Percentiles rank a stretch among this genome's conserved stretches.
Evolutionary conservation across 352 stramenopile genomes (phyloP).

Genomic region (Phytopythium mirpurense): DNA sequence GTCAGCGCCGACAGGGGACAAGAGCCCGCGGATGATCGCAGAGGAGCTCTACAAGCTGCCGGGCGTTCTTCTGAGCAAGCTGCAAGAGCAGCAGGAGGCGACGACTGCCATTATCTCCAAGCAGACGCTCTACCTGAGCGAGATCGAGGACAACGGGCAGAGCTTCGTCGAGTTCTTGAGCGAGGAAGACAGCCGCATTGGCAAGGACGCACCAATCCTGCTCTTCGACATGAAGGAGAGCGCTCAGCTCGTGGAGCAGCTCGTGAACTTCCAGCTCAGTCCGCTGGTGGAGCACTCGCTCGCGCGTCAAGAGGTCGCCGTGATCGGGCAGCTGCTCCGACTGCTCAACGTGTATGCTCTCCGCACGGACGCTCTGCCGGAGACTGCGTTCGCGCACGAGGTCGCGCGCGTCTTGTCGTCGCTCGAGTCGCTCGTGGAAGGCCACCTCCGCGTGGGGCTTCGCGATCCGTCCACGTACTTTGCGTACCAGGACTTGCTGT

Average conservation of each 20-base stretch:
- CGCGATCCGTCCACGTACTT: slow-evolving; percentile 62
- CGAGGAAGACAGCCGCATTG: slow-evolving; percentile 53
- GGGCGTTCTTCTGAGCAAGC: slow-evolving; percentile 50
- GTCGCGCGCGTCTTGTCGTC: slow-evolving; percentile 31
- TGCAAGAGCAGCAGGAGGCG: slow-evolving; percentile 43
- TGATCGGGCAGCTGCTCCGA: slow-evolving; percentile 49
- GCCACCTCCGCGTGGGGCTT: slow-evolving; percentile 41
- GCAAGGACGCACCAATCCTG: slow-evolving; percentile 74
- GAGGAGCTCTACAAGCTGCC: slow-evolving; percentile 67
- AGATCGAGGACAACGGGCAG: slow-evolving; percentile 45
- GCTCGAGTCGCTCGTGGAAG: slow-evolving; percentile 54
- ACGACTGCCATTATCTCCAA: slow-evolving; percentile 54
- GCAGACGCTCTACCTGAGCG: slow-evolving; percentile 73
- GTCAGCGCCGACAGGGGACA: background rate
- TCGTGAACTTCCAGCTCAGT: slow-evolving; percentile 78
- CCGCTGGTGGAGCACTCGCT: slow-evolving; percentile 66
- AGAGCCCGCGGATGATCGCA: slow-evolving; percentile 35
- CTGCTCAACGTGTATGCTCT: slow-evolving; percentile 52
- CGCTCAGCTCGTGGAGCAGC: slow-evolving; percentile 46
- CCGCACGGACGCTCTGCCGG: background rate
- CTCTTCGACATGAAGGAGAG: slow-evolving; percentile 81
- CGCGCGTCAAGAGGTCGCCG: slow-evolving; percentile 55
- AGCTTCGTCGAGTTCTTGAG: slow-evolving; percentile 50
- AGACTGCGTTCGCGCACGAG: slow-evolving; percentile 6
- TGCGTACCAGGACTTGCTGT: slow-evolving; percentile 84